phyloP scores from a whole-genome alignment of 1,284 basidiomycete genomes.

The Sanghuangporus sanghuang region DNA sequence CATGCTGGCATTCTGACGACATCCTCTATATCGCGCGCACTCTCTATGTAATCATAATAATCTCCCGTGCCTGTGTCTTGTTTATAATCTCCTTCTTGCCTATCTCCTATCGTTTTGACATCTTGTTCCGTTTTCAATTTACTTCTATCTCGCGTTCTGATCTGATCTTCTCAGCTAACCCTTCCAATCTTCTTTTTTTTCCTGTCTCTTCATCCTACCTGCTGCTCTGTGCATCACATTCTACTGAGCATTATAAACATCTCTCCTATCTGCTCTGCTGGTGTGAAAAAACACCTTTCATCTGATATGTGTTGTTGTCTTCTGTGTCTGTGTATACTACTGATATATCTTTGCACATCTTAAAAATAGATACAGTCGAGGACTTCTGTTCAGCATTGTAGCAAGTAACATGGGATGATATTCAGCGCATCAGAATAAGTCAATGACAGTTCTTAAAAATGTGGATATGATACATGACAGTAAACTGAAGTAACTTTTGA shows the following conservation, averaged over 20 bases:
- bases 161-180: not conserved
- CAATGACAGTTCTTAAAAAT: too few species aligned
- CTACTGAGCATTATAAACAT: not conserved
- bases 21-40: not conserved
- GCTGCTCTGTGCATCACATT: not conserved
- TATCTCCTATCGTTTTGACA: not conserved
- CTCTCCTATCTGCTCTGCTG: not conserved
- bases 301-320: conserved; percentile 9
- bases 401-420: too few species aligned
- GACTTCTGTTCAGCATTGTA: not conserved
- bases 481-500: too few species aligned
- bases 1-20: not conserved
- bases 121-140: not conserved
- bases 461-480: too few species aligned
- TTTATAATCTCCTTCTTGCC: not conserved
- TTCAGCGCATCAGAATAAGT: too few species aligned
- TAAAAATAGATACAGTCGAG: not conserved
- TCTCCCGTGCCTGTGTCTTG: not conserved
- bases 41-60: not conserved
- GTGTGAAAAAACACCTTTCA: not conserved
- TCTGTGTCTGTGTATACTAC: conserved; percentile 2
- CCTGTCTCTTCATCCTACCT: not conserved
- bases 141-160: not conserved
- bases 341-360: not conserved
- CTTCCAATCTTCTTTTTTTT: not conserved